A percentile compares a stretch with the other conserved stretches of the same genome.
phyloP scores from a whole-genome alignment of 2,329 filamentous ascomycete species.

The Hypoxylon sp. region DNA sequence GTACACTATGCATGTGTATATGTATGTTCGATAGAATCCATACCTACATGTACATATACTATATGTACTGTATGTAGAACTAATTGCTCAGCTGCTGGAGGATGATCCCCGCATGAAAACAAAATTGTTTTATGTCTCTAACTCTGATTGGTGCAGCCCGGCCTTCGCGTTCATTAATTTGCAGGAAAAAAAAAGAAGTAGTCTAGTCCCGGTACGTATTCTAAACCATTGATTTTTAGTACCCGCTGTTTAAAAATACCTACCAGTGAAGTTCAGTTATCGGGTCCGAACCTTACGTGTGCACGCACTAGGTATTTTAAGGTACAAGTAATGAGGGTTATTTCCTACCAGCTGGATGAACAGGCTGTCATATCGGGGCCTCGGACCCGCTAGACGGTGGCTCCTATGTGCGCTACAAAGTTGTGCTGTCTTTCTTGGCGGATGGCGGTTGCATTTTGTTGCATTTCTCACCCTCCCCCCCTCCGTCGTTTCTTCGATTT shows the following conservation, averaged over 20 bases:
- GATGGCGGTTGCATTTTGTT: slow-evolving; percentile 35
- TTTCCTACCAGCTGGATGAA: slow-evolving; percentile 24
- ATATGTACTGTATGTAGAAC: not conserved
- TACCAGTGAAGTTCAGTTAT: slow-evolving; percentile 31
- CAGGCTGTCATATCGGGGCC: slow-evolving; percentile 33
- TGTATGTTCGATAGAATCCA: not conserved
- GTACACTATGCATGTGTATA: not conserved
- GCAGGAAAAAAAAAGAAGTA: slow-evolving; percentile 3
- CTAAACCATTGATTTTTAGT: slow-evolving; percentile 1
- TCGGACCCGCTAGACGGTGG: slow-evolving; percentile 12
- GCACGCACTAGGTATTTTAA: slow-evolving; percentile 31
- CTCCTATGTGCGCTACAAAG: slow-evolving; percentile 13
- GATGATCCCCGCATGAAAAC: slow-evolving; percentile 5
- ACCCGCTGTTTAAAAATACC: slow-evolving; percentile 39
- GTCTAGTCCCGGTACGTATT: slow-evolving; percentile 1
- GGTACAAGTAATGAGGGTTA: slow-evolving; percentile 22
- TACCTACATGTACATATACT: too few species aligned
- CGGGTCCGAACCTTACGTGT: slow-evolving; percentile 37
- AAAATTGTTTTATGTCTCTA: slow-evolving; percentile 11
- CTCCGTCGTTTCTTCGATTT: slow-evolving; percentile 35
- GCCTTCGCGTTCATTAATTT: slow-evolving; percentile 22
- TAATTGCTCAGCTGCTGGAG: not conserved
- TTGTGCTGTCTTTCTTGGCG: slow-evolving; percentile 45
- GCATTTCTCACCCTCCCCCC: slow-evolving; percentile 27
- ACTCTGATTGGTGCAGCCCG: slow-evolving; percentile 13